A percentile compares a stretch with the other conserved stretches of the same genome.
These are phyloP conservation scores for Cutaneotrichosporon curvatum DNA, from an alignment of 1,284 basidiomycete species.

Conservation along the genomic window DNA sequence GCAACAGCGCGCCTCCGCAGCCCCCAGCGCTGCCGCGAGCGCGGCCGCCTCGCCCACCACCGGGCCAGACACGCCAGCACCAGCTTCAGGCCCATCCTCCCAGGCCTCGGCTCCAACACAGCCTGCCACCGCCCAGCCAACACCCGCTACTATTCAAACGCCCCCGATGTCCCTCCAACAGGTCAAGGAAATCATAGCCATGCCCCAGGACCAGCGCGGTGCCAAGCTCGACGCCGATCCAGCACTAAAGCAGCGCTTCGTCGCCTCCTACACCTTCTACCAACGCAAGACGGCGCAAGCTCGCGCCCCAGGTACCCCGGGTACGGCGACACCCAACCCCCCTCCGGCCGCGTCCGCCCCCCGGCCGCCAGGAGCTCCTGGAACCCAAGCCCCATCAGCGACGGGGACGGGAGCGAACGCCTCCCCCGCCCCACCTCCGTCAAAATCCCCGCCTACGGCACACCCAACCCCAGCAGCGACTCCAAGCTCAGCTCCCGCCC, in stretches of 20 bases:
- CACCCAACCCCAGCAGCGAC: background rate
- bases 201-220: slow-evolving; percentile 5
- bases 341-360: background rate
- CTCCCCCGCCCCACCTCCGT: background rate
- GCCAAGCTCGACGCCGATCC: slow-evolving; percentile 6
- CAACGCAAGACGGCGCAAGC: slow-evolving; percentile 4
- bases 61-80: background rate
- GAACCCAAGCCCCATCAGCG: no score
- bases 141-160: background rate
- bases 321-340: no score
- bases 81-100: background rate
- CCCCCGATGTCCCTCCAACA: slow-evolving; percentile 8
- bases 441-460: background rate
- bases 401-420: background rate
- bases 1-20: background rate
- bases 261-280: slow-evolving; percentile 6
- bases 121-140: background rate
- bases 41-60: background rate
- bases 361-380: background rate
- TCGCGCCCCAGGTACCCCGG: background rate
- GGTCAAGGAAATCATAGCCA: slow-evolving; percentile 7
- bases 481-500: background rate
- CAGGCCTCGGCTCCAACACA: background rate
- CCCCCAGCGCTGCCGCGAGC: background rate
- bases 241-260: slow-evolving; percentile 2